Base-by-base conservation (phyloP, 2,329 filamentous ascomycete genomes). In the Phaeosphaeriaceae sp. region DNA sequence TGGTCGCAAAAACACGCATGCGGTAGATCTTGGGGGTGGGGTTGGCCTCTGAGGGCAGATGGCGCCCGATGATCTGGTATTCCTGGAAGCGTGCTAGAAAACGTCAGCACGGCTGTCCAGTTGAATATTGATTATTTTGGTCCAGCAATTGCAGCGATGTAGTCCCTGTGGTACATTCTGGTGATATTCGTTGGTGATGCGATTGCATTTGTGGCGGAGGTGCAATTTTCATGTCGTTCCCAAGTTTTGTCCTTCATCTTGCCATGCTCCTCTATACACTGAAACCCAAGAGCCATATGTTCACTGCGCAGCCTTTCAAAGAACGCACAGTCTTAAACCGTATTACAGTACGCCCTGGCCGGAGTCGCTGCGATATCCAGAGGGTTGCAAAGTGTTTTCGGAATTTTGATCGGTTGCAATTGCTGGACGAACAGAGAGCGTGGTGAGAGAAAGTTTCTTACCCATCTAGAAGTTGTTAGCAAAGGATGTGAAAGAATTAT, bases 11-110 rank as follows among this genome's bases (percentile, higher is more conserved):
- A 81, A 99, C 97, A 80, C 92, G 92, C 94, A 99, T 99, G 82
- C 94, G 92, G 88, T 97, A 99, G 81, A 99, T 89, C 84, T 94
- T 93, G 73, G 94, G 94, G 74, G 90, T 91, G 75, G 93, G 92
- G 86, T 96, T 96, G 78, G 89, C 85, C 85, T 99, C 94, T 76
- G 89, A 90, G 82, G 94, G 94, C 89, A 99, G 82, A 83, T 97
- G 93, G 82, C 95, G 93, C 84, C 95, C 94, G 78, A 99, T 96
- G 85, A 99, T 93, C 88, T 97, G 94, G 87, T 96, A 99, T 88
- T 99, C 94, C 80, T 92, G 90, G 84, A 99, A 92, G 87, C 94
- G 94, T 91, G 92, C 94, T 99, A 80, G 62, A 55, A 61, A 62
- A 63, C 68, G 67, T 72, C 59, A 70, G 65, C 61, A 60, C 20